phyloP scores from a whole-genome alignment of 805 yeast genomes.

The Teunomyces funiuensis region DNA sequence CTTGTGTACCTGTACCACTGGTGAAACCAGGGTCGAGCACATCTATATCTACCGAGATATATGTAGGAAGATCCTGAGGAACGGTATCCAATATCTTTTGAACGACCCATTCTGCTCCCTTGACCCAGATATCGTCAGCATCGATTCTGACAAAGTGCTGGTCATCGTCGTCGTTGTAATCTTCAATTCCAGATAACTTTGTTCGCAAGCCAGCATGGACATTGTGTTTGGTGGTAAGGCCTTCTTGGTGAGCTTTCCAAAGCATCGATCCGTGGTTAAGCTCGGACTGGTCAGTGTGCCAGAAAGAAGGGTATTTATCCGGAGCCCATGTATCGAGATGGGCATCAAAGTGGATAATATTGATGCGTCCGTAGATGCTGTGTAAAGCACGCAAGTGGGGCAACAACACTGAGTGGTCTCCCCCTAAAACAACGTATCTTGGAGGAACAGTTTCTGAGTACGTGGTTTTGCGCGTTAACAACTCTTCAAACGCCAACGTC shows the following conservation, averaged over 20 bases:
- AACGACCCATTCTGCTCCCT: slow-evolving; percentile 62
- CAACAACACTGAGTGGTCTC: slow-evolving; percentile 76
- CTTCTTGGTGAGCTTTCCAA: slow-evolving; percentile 77
- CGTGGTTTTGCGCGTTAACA: slow-evolving; percentile 43
- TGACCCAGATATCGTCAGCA: slow-evolving; percentile 71
- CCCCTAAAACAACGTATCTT: slow-evolving; percentile 71
- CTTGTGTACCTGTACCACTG: slow-evolving; percentile 60
- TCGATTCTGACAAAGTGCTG: slow-evolving; percentile 70
- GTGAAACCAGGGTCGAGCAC: slow-evolving; percentile 59
- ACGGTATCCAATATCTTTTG: slow-evolving; percentile 52
- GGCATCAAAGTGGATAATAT: slow-evolving; percentile 81
- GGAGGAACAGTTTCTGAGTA: slow-evolving; percentile 42
- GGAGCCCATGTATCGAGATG: slow-evolving; percentile 85
- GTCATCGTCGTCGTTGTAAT: slow-evolving; percentile 66
- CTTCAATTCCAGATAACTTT: slow-evolving; percentile 60
- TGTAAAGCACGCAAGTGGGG: slow-evolving; percentile 70
- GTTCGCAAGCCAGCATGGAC: slow-evolving; percentile 80
- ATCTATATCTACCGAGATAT: slow-evolving; percentile 76
- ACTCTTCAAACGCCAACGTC: slow-evolving; percentile 55
- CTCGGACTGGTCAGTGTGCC: slow-evolving; percentile 57
- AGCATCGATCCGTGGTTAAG: slow-evolving; percentile 85
- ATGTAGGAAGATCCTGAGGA: slow-evolving; percentile 66
- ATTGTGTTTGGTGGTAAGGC: slow-evolving; percentile 56
- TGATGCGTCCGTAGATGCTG: slow-evolving; percentile 61
- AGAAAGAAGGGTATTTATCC: slow-evolving; percentile 61